phyloP scores from a whole-genome alignment of 371 early-diverging fungal species.

The Mucor racemosus region DNA sequence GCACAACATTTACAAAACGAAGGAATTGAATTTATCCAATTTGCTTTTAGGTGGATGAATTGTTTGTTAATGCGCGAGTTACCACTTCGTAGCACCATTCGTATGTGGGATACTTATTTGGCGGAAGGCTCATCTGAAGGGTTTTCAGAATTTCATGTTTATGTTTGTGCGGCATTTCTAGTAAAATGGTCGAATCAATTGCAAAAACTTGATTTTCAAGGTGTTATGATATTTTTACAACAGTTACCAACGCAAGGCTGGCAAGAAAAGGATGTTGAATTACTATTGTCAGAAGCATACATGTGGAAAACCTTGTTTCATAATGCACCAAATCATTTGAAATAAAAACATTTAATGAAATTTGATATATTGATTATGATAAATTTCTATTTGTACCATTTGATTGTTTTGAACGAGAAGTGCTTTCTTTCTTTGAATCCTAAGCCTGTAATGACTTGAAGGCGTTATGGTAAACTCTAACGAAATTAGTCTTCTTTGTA shows the following conservation, averaged over 20 bases:
- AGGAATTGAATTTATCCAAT: slow-evolving; percentile 96
- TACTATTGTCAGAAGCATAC: slow-evolving; percentile 92
- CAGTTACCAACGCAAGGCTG: slow-evolving; percentile 87
- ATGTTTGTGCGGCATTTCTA: slow-evolving; percentile 97
- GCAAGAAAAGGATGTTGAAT: slow-evolving; percentile 90
- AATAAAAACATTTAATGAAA: slow-evolving; percentile 14
- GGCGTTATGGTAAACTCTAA: too few relatives aligned
- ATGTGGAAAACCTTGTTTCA: slow-evolving; percentile 96
- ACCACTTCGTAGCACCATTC: slow-evolving; percentile 79
- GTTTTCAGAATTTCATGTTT: slow-evolving; percentile 95
- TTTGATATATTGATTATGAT: too few relatives aligned
- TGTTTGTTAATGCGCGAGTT: slow-evolving; percentile 98
- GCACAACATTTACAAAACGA: slow-evolving; percentile 83
- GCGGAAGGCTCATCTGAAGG: slow-evolving; percentile 87
- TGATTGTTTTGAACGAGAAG: too few relatives aligned
- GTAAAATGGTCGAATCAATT: slow-evolving; percentile 91
- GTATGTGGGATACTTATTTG: slow-evolving; percentile 98
- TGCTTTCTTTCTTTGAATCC: too few relatives aligned
- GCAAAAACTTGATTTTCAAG: slow-evolving; percentile 89
- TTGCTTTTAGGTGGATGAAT: slow-evolving; percentile 99
- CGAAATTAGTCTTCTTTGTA: too few relatives aligned
- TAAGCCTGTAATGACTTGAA: too few relatives aligned
- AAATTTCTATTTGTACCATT: too few relatives aligned
- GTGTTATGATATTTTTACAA: slow-evolving; percentile 94
- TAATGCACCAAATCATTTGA: slow-evolving; percentile 79